A percentile compares a stretch with the other conserved stretches of the same genome.
Conservation (phyloP, 768 basidiomycete genomes). For the Leccinellum luteum region DNA sequence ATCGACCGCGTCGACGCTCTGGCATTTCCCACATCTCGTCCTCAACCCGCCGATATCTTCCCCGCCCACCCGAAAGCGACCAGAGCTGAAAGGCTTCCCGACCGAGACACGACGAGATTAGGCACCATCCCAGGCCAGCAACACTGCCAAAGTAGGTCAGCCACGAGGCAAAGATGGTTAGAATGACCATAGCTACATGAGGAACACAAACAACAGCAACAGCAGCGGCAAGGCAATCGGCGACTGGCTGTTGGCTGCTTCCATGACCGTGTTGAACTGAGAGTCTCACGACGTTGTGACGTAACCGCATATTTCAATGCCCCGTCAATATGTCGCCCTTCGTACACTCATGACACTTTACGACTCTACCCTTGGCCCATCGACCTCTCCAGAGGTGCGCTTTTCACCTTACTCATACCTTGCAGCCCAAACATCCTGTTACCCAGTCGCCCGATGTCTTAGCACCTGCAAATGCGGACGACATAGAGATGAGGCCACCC, state of each 20-base stretch:
- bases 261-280: not conserved
- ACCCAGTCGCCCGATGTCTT: not conserved
- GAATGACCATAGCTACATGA: constrained; percentile 39
- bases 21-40: constrained; percentile 62
- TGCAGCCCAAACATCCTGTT: not conserved
- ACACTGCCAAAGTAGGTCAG: constrained; percentile 33
- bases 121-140: constrained; percentile 58
- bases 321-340: not conserved
- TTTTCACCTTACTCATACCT: not conserved
- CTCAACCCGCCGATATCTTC: constrained; percentile 39
- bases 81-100: constrained; percentile 31
- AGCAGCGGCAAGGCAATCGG: constrained; percentile 34
- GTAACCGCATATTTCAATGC: not conserved
- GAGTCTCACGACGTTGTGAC: not conserved
- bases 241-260: not conserved
- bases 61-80: constrained; percentile 2
- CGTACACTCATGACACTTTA: constrained; percentile 7
- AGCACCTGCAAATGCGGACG: not conserved
- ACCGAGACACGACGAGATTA: constrained; percentile 67
- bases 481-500: constrained; percentile 42
- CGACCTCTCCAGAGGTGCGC: constrained; percentile 11
- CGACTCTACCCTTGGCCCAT: not conserved
- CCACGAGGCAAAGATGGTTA: not conserved
- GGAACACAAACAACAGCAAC: constrained; percentile 44
- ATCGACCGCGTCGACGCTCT: constrained; percentile 36